Conservation (phyloP, 2,329 filamentous ascomycete species). For the Cladophialophora yegresii region DNA sequence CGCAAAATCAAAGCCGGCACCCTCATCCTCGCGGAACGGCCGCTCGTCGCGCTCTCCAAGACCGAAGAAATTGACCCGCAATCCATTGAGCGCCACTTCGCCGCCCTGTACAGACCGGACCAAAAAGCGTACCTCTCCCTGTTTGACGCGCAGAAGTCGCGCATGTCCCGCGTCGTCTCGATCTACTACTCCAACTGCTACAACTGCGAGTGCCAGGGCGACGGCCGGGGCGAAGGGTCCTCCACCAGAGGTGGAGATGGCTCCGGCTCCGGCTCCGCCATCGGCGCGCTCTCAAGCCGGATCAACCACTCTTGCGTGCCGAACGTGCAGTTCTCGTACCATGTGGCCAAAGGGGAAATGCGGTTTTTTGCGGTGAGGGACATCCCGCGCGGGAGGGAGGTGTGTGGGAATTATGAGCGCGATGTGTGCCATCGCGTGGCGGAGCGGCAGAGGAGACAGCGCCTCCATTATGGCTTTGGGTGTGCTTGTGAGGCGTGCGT, state of each 20-base stretch:
- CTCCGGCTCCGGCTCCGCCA: slow-evolving; percentile 32
- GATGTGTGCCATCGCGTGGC: slow-evolving; percentile 21
- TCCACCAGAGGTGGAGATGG: slow-evolving; percentile 21
- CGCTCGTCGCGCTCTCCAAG: slow-evolving; percentile 29
- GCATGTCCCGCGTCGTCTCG: slow-evolving; percentile 27
- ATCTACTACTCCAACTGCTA: slow-evolving; percentile 37
- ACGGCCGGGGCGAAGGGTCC: too few relatives aligned
- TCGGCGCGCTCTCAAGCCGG: slow-evolving; percentile 29
- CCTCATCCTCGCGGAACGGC: slow-evolving; percentile 28
- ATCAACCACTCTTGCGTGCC: slow-evolving; percentile 35
- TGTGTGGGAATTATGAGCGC: slow-evolving; percentile 33
- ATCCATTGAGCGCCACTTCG: slow-evolving; percentile 25
- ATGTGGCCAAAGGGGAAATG: slow-evolving; percentile 24
- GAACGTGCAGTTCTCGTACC: slow-evolving; percentile 33
- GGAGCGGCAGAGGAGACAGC: slow-evolving; percentile 24
- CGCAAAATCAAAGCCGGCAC: slow-evolving; percentile 34
- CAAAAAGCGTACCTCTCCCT: slow-evolving; percentile 29
- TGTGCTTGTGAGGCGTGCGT: slow-evolving; percentile 34
- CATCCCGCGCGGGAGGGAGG: slow-evolving; percentile 33
- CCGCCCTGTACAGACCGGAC: slow-evolving; percentile 10
- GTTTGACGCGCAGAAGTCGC: slow-evolving; percentile 33
- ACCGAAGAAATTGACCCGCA: slow-evolving; percentile 23
- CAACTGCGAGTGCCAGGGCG: slow-evolving; percentile 23
- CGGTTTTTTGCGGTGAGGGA: slow-evolving; percentile 31
- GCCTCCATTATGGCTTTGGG: slow-evolving; percentile 33